Evolutionary conservation across 306 rosid species (phyloP).

Genomic region (Cajanus cajan): DNA sequence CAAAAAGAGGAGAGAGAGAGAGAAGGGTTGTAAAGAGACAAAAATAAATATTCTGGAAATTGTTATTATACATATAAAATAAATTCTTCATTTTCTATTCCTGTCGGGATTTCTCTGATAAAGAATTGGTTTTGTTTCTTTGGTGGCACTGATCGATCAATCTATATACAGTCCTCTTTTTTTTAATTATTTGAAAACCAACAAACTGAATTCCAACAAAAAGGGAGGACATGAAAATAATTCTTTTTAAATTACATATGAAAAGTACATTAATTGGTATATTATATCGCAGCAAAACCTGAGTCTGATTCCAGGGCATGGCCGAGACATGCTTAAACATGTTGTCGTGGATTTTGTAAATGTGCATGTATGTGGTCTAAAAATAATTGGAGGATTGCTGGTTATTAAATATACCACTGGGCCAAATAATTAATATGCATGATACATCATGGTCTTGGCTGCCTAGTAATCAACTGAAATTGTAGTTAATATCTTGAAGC

Average conservation of each 20-base stretch:
- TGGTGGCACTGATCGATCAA: background rate
- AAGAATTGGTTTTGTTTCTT: conserved; percentile 9
- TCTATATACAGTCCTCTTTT: background rate
- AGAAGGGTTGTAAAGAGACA: background rate
- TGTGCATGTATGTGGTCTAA: conserved; percentile 30
- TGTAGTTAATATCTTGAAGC: background rate
- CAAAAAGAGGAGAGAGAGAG: no score
- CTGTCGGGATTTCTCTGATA: background rate
- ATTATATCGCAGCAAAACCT: conserved; percentile 6
- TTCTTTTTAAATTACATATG: background rate
- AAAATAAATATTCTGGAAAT: background rate
- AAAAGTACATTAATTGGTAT: background rate
- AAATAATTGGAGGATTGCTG: background rate
- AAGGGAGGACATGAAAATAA: conserved; percentile 26
- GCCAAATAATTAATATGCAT: conserved; percentile 12
- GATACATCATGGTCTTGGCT: conserved; percentile 10
- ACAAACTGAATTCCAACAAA: conserved; percentile 24
- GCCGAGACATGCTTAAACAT: conserved; percentile 37
- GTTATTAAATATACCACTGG: background rate
- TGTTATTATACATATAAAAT: background rate
- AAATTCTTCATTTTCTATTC: background rate
- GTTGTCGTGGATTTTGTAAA: background rate
- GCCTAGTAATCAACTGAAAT: conserved; percentile 6
- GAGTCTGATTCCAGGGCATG: conserved; percentile 35
- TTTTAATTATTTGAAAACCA: background rate